These are phyloP conservation scores for Cadophora luteo-olivacea DNA, from an alignment of 2,329 filamentous ascomycete species.

Conservation along the genomic window DNA sequence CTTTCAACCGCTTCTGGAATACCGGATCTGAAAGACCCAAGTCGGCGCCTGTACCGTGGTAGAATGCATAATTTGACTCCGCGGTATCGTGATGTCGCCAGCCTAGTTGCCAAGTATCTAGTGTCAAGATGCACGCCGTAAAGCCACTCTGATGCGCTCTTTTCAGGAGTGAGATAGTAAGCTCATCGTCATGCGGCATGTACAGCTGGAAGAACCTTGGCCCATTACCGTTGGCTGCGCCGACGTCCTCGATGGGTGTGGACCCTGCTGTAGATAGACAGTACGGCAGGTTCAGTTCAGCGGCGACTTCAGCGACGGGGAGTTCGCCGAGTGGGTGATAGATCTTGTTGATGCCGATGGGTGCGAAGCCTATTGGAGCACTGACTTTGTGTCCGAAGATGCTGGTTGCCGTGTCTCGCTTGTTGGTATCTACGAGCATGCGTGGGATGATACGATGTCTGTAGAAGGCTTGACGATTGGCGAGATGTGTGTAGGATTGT, in stretches of 20 bases:
- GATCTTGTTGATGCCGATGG: constrained; percentile 70
- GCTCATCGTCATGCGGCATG: constrained; percentile 66
- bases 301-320: constrained; percentile 63
- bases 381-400: constrained; percentile 66
- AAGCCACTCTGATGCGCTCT: constrained; percentile 62
- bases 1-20: constrained; percentile 59
- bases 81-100: constrained; percentile 66
- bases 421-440: constrained; percentile 66
- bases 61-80: constrained; percentile 67
- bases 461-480: constrained; percentile 69
- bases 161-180: constrained; percentile 61
- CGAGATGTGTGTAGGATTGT: constrained; percentile 56
- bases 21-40: constrained; percentile 65
- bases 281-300: constrained; percentile 65
- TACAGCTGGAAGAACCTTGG: constrained; percentile 69
- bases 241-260: constrained; percentile 62
- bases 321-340: constrained; percentile 65
- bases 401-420: constrained; percentile 59
- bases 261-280: constrained; percentile 62
- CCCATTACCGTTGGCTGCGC: constrained; percentile 57
- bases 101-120: constrained; percentile 68
- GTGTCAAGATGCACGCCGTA: constrained; percentile 63
- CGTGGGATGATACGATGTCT: constrained; percentile 67
- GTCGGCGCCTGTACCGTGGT: constrained; percentile 64
- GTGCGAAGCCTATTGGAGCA: constrained; percentile 68